Conservation (phyloP, 1,284 basidiomycete species). For the Vanrija humicola region DNA sequence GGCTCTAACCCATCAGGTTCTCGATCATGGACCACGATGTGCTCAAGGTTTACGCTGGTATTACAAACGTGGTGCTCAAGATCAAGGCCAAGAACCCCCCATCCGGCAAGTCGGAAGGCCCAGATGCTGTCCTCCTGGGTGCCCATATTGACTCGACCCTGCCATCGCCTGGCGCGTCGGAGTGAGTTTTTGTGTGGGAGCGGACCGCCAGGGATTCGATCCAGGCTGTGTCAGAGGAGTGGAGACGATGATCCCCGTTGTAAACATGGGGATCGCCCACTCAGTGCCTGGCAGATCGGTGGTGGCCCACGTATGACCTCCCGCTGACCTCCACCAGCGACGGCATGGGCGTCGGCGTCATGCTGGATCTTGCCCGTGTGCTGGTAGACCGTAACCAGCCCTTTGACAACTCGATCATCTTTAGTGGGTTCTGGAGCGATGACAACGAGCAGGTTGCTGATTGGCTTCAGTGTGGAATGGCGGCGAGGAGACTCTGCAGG, state of each 20-base stretch:
- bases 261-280: not conserved
- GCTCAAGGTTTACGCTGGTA: conserved; percentile 84
- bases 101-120: conserved; percentile 59
- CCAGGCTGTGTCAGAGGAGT: not conserved
- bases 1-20: conserved; percentile 56
- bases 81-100: conserved; percentile 56
- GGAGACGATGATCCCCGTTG: not conserved
- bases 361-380: conserved; percentile 84
- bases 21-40: conserved; percentile 78
- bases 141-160: conserved; percentile 74
- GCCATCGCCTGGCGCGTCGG: conserved; percentile 73
- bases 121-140: conserved; percentile 81
- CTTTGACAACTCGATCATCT: conserved; percentile 76
- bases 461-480: conserved; percentile 77
- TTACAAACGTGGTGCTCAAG: conserved; percentile 84
- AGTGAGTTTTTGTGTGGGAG: conserved; percentile 45
- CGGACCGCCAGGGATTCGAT: too few species aligned
- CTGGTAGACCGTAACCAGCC: conserved; percentile 67
- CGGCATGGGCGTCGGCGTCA: conserved; percentile 79
- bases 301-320: too few species aligned
- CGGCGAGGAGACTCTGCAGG: conserved; percentile 80
- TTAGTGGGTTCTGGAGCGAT: conserved; percentile 58
- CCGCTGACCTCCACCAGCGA: conserved; percentile 51
- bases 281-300: conserved; percentile 8
- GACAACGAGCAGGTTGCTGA: not conserved